Base-by-base conservation (phyloP, 176 grass and related monocot genomes). In the Dactylis glomerata region DNA sequence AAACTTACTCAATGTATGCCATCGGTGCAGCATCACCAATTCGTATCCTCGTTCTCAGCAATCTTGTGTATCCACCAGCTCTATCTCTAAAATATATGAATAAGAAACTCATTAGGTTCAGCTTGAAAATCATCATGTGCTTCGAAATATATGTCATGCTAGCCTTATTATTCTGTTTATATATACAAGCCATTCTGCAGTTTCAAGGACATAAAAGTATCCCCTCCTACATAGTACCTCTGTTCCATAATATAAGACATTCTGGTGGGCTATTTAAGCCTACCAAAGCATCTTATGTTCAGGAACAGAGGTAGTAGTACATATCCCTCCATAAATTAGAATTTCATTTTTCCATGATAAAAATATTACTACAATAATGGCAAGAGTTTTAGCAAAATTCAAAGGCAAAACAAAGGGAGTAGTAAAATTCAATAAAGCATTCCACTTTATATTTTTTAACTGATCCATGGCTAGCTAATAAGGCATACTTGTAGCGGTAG, bases 1-100 rank as follows among this genome's bases (percentile, higher is more conserved):
- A n/a, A 77, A 15, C 67, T 88, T 93, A 98, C 96, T 98, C 93
- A 15, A 98, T 98, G 59, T 95, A 95, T 74, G 93, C 91, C 96
- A 98, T 96, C 19, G 91, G 88, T 61, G 96, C 91, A 65, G 93
- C 93, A 88, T 98, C 96, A 16, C 96, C 96, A 47, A 94, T 75
- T 84, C 91, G 83, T 87, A 98, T 98, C 81, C 86, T 87, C 10
- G 93, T 98, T 20, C 91, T 78, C 46, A 96, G 72, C 34, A 98
- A 79, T 84, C 96, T 92, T 75, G 91, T 94, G 59, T 98, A 96
- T 32, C 96, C 93, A 31, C 96, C 96, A 76, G 83, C 86, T 92
- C 93, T 84, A 77, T 96, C 69, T 78, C 96, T 98, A 65, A 38
- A 46, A 67, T 55, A 67, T 13, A 72, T 22, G 75, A 66, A 67